Evolutionary conservation across 176 grass and related monocot genomes (phyloP).

Genomic region (Eleusine coracana): DNA sequence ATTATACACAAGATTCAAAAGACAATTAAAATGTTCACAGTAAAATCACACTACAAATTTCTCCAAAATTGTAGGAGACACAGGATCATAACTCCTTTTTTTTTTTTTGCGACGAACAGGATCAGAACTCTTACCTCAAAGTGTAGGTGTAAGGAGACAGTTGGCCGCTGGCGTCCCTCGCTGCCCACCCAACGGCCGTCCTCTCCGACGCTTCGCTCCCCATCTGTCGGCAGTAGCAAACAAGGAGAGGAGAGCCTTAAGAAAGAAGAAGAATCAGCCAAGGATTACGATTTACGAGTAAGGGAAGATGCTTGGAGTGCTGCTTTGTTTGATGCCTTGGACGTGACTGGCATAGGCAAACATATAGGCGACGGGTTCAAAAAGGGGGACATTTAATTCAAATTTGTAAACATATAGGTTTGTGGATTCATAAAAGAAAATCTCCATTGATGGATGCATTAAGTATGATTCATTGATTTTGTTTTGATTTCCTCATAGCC

Average conservation of each 20-base stretch:
- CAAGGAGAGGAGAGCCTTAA: neutral
- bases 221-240: conserved; percentile 35
- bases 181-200: conserved; percentile 67
- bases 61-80: neutral
- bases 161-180: conserved; percentile 61
- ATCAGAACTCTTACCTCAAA: conserved; percentile 41
- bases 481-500: neutral
- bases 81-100: neutral
- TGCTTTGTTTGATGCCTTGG: neutral
- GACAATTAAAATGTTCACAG: neutral
- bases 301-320: neutral
- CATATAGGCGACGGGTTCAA: neutral
- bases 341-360: neutral
- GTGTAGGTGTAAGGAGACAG: conserved; percentile 78
- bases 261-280: neutral
- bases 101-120: neutral
- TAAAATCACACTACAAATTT: neutral
- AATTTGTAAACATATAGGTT: neutral
- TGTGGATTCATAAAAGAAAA: neutral
- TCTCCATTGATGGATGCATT: neutral
- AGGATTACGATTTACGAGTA: neutral
- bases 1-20: neutral
- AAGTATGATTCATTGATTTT: neutral
- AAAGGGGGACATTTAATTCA: neutral
- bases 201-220: conserved; percentile 58